Conservation (phyloP, 1,284 basidiomycete species). For the Sanghuangporus baumii region DNA sequence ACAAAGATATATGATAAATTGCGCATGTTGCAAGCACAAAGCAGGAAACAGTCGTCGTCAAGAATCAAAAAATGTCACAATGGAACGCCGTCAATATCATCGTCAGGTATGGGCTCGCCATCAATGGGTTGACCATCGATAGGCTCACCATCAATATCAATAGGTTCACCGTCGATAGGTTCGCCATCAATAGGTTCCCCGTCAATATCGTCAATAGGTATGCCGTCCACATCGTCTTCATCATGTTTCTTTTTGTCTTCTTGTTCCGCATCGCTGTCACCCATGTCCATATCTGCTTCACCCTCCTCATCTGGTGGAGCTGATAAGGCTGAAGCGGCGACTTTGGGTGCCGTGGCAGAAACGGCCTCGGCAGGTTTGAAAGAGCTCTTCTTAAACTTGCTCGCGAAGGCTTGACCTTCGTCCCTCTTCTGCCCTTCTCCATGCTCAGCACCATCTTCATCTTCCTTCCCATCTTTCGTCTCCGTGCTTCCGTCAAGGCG, state of each 20-base stretch:
- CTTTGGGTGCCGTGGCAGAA: constrained; percentile 14
- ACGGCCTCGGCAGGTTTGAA: constrained; percentile 63
- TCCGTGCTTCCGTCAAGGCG: constrained; percentile 61
- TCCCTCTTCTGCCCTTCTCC: constrained; percentile 25
- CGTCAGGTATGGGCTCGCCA: constrained; percentile 35
- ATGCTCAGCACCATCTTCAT: constrained; percentile 28
- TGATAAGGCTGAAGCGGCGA: constrained; percentile 6
- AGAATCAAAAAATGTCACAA: constrained; percentile 23
- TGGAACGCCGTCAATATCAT: constrained; percentile 33
- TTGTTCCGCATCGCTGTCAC: constrained; percentile 38
- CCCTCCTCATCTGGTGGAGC: constrained; percentile 33
- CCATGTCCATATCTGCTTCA: constrained; percentile 39
- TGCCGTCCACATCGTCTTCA: constrained; percentile 34
- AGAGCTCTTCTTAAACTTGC: constrained; percentile 73
- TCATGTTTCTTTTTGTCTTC: constrained; percentile 21
- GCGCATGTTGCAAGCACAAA: neutral
- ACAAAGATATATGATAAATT: neutral
- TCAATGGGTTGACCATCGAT: constrained; percentile 30
- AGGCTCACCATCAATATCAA: constrained; percentile 33
- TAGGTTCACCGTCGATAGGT: constrained; percentile 22
- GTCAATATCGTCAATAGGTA: constrained; percentile 34
- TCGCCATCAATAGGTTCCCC: constrained; percentile 33
- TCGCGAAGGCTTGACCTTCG: constrained; percentile 34
- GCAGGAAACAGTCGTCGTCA: too few species aligned
- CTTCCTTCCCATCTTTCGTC: constrained; percentile 28